Conservation (phyloP, 495 filamentous ascomycete genomes). For the Lentithecium fluviatile region DNA sequence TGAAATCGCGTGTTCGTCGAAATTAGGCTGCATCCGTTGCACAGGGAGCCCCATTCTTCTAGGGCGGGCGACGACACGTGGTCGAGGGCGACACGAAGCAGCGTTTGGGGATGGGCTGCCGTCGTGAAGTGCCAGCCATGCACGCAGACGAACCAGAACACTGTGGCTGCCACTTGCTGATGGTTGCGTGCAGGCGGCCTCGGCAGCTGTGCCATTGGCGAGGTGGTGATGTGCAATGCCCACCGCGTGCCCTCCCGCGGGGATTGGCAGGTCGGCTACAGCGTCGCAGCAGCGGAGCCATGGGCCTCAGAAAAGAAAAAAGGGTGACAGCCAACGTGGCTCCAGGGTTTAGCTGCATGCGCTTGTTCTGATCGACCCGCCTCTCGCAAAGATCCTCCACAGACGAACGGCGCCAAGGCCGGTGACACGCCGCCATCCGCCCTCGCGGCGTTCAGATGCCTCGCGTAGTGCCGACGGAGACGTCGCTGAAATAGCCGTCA, state of each 20-base stretch:
- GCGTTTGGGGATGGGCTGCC: background rate
- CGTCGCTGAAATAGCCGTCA: conserved; percentile 22
- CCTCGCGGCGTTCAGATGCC: conserved; percentile 19
- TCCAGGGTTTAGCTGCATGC: conserved; percentile 37
- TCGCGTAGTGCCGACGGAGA: conserved; percentile 22
- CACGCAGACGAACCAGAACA: no score
- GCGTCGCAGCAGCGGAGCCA: background rate
- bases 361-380: conserved; percentile 37
- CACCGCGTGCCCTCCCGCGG: background rate
- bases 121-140: background rate
- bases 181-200: no score
- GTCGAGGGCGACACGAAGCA: conserved; percentile 29
- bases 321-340: conserved; percentile 37
- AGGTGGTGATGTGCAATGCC: no score
- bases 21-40: background rate
- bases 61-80: conserved; percentile 17
- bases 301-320: background rate
- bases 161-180: no score
- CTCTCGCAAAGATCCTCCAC: conserved; percentile 31
- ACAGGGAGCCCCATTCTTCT: conserved; percentile 4
- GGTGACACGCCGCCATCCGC: conserved; percentile 33
- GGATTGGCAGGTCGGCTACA: conserved; percentile 16
- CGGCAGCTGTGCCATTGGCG: no score
- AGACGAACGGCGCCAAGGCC: conserved; percentile 29
- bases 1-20: no score